These are phyloP conservation scores for Chrysopogon serrulatus DNA, from an alignment of 176 grass and related monocot genomes.

Conservation along the genomic window DNA sequence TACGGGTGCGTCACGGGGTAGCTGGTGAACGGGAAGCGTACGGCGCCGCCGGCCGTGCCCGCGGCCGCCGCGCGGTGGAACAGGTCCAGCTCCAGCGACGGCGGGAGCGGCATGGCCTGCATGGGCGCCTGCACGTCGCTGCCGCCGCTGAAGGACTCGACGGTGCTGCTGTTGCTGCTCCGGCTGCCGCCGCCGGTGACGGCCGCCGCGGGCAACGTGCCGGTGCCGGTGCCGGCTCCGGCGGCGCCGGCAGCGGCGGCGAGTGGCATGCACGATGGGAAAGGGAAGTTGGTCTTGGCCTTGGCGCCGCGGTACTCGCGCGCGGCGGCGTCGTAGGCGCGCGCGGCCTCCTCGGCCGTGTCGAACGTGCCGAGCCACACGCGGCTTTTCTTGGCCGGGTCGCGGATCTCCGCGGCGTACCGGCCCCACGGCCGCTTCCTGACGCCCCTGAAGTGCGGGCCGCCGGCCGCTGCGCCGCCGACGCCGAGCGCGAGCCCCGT, in stretches of 20 bases:
- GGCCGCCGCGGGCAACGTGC: not conserved
- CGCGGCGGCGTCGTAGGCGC: constrained; percentile 77
- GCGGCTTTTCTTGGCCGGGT: constrained; percentile 87
- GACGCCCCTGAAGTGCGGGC: constrained; percentile 67
- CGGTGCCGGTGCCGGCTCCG: not conserved
- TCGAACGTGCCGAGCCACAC: constrained; percentile 95
- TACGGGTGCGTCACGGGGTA: constrained; percentile 41
- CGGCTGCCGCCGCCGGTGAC: constrained; percentile 40
- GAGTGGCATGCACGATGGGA: not conserved
- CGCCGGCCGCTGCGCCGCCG: not conserved
- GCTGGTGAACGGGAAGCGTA: constrained; percentile 47
- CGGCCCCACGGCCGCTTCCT: constrained; percentile 90
- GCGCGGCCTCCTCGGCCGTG: constrained; percentile 88
- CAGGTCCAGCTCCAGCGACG: constrained; percentile 44
- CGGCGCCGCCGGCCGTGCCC: not conserved
- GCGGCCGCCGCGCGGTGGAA: constrained; percentile 37
- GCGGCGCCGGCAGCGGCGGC: not conserved
- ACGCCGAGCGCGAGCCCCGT: constrained; percentile 17
- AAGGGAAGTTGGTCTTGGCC: constrained; percentile 94
- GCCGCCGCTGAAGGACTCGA: constrained; percentile 61
- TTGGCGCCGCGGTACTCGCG: constrained; percentile 83
- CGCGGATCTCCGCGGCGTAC: constrained; percentile 89
- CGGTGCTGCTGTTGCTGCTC: constrained; percentile 82
- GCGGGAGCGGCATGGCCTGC: constrained; percentile 45
- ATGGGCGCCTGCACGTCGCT: constrained; percentile 46